Conservation (phyloP, 2,329 filamentous ascomycete genomes). For the Alternaria postmessia region DNA sequence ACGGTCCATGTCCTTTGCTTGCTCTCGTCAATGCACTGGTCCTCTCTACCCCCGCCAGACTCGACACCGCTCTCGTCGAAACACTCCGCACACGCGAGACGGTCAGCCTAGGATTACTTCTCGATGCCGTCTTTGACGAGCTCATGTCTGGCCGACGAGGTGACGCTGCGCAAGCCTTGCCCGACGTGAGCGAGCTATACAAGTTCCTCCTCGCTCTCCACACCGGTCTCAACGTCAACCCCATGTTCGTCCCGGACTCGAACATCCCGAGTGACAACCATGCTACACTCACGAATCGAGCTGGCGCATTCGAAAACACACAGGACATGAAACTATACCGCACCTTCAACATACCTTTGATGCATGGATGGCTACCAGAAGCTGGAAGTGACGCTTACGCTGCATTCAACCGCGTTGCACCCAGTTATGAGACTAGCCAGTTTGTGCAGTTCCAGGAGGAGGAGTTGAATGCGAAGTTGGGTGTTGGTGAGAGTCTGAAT, state of each 20-base stretch:
- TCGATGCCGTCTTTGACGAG: slow-evolving; percentile 92
- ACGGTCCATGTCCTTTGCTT: slow-evolving; percentile 91
- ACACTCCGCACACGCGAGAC: slow-evolving; percentile 82
- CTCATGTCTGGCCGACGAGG: slow-evolving; percentile 80
- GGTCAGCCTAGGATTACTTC: slow-evolving; percentile 82
- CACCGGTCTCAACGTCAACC: slow-evolving; percentile 98
- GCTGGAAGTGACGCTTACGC: slow-evolving; percentile 69
- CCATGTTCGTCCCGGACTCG: slow-evolving; percentile 74
- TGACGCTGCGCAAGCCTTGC: slow-evolving; percentile 70
- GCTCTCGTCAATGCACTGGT: slow-evolving; percentile 93
- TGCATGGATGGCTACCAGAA: slow-evolving; percentile 93
- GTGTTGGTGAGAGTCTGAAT: slow-evolving; percentile 66
- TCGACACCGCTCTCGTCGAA: slow-evolving; percentile 76
- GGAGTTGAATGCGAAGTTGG: slow-evolving; percentile 82
- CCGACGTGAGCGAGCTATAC: slow-evolving; percentile 89
- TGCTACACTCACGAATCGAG: slow-evolving; percentile 45
- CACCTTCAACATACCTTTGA: slow-evolving; percentile 84
- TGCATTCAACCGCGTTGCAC: slow-evolving; percentile 76
- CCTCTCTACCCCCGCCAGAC: slow-evolving; percentile 75
- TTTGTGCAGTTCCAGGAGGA: slow-evolving; percentile 88
- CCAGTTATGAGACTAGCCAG: slow-evolving; percentile 91
- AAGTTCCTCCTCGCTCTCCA: slow-evolving; percentile 86
- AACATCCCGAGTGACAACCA: slow-evolving; percentile 45
- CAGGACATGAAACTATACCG: slow-evolving; percentile 89
- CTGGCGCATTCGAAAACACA: slow-evolving; percentile 87